A percentile compares a stretch with the other conserved stretches of the same genome.
These are phyloP conservation scores for Citrullus mucosospermus DNA, from an alignment of 306 rosid species.

Conservation along the genomic window DNA sequence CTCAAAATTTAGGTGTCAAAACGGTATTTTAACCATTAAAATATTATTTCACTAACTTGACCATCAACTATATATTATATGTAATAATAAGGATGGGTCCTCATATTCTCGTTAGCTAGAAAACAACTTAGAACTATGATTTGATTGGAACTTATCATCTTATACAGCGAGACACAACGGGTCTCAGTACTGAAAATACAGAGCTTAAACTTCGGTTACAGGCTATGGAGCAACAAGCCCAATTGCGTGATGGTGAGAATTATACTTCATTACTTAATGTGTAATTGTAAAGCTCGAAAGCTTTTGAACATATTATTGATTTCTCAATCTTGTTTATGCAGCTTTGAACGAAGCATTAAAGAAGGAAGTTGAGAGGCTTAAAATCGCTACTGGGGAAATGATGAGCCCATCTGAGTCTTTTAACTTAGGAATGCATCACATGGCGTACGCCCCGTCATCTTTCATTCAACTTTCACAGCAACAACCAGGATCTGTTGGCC, in stretches of 20 bases:
- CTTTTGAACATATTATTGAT: background rate
- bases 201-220: constrained; percentile 92
- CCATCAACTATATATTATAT: background rate
- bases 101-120: background rate
- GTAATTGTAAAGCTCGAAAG: background rate
- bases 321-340: constrained; percentile 13
- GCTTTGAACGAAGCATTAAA: constrained; percentile 86
- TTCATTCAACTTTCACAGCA: constrained; percentile 48
- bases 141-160: constrained; percentile 11
- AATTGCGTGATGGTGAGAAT: constrained; percentile 75
- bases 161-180: constrained; percentile 72
- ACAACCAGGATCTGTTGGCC: constrained; percentile 45
- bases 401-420: constrained; percentile 66
- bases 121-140: constrained; percentile 4
- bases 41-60: background rate
- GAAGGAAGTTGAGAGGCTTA: constrained; percentile 96
- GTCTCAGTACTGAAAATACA: constrained; percentile 75
- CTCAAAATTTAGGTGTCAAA: background rate
- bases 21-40: background rate
- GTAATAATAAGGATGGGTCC: background rate
- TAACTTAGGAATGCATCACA: constrained; percentile 72
- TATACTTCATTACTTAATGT: background rate
- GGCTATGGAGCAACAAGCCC: constrained; percentile 99
- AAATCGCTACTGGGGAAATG: constrained; percentile 78
- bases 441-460: constrained; percentile 40